Evolutionary conservation across 768 basidiomycete genomes (phyloP).

Genomic region (Amanita rimosa): DNA sequence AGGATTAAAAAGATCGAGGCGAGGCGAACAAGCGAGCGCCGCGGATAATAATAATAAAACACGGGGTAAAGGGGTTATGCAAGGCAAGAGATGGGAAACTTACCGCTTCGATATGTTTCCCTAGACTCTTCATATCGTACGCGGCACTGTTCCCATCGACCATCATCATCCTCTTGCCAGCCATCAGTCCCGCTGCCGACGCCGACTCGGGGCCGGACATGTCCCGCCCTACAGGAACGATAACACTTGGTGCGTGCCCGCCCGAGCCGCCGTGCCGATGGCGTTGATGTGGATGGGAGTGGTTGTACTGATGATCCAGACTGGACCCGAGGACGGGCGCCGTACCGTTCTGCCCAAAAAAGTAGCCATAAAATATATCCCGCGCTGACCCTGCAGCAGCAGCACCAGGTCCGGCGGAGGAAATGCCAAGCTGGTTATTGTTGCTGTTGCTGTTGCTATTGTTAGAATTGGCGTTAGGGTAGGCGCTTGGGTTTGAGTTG

Average conservation of each 20-base stretch:
- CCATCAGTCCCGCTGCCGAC: slow-evolving; percentile 51
- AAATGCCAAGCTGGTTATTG: neutral
- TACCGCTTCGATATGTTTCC: slow-evolving; percentile 95
- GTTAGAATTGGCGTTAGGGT: neutral
- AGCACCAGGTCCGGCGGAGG: neutral
- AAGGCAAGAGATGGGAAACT: slow-evolving; percentile 21
- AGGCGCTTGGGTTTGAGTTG: neutral
- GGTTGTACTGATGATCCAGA: slow-evolving; percentile 21
- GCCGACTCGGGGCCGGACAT: slow-evolving; percentile 41
- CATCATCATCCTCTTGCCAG: slow-evolving; percentile 38
- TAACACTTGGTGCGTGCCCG: slow-evolving; percentile 18
- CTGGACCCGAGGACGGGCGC: slow-evolving; percentile 56
- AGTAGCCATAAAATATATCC: slow-evolving; percentile 94
- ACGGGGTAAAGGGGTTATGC: neutral
- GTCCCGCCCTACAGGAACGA: slow-evolving; percentile 52
- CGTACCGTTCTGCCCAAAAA: slow-evolving; percentile 87
- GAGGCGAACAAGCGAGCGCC: neutral
- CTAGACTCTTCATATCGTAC: slow-evolving; percentile 97
- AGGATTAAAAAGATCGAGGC: too few relatives aligned
- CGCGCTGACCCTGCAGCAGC: slow-evolving; percentile 45
- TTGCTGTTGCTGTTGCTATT: neutral
- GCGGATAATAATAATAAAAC: neutral
- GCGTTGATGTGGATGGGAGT: slow-evolving; percentile 9
- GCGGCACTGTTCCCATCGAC: slow-evolving; percentile 75
- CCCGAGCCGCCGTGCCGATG: slow-evolving; percentile 9